Percentiles rank a stretch among this genome's conserved stretches.
Evolutionary conservation across 352 stramenopile genomes (phyloP).

Genomic region (Phytophthora kernoviae): DNA sequence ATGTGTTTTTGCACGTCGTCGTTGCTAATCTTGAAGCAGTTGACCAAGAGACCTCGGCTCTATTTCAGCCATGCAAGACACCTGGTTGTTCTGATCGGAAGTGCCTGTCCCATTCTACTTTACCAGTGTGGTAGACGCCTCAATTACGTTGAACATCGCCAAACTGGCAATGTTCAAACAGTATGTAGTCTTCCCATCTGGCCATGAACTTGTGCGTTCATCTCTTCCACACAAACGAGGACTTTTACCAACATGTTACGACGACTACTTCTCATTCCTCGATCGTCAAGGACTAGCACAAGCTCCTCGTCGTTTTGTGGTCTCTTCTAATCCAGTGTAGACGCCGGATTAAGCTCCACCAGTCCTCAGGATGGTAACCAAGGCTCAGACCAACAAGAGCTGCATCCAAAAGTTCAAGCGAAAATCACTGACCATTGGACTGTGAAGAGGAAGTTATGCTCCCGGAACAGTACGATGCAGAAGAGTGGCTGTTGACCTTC

Average conservation of each 20-base stretch:
- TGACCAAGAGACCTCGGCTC: no score
- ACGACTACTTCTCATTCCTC: conserved; percentile 13
- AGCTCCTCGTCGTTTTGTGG: conserved; percentile 2
- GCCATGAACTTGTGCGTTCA: not conserved
- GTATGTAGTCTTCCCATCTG: not conserved
- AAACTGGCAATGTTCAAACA: no score
- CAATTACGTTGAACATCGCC: not conserved
- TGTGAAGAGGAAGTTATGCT: conserved; percentile 44
- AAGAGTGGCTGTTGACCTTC: conserved; percentile 63
- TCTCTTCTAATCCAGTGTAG: not conserved
- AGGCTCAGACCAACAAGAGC: conserved; percentile 13
- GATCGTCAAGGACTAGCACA: conserved; percentile 1
- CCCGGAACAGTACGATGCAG: conserved; percentile 64
- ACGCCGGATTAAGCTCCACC: not conserved
- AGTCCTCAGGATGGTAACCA: conserved; percentile 7
- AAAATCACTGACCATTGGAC: conserved; percentile 58
- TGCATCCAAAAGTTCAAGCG: conserved; percentile 16
- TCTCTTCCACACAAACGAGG: conserved; percentile 13
- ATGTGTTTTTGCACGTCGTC: not conserved
- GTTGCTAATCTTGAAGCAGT: no score
- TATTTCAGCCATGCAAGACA: no score
- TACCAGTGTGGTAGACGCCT: no score
- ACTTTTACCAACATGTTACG: no score
- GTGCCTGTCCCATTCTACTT: conserved; percentile 8
- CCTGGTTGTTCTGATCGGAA: conserved; percentile 3